phyloP scores from a whole-genome alignment of 2,329 filamentous ascomycete species.

The Chrysoporthe deuterocubensis region DNA sequence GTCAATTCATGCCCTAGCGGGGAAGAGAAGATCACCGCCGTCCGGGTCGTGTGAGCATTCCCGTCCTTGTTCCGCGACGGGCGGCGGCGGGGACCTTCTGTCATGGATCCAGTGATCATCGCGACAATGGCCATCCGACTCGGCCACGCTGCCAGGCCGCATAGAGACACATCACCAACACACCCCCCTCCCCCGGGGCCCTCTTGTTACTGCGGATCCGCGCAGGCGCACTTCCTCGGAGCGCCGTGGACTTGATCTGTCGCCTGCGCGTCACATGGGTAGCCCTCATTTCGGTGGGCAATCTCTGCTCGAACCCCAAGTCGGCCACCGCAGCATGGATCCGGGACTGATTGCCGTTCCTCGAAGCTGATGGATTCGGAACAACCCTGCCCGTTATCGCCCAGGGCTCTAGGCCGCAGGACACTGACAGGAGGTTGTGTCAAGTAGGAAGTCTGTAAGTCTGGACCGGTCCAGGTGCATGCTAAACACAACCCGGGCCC shows the following conservation, averaged over 20 bases:
- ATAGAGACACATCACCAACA: slow-evolving; percentile 4
- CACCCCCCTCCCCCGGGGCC: neutral
- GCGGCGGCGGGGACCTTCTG: slow-evolving; percentile 5
- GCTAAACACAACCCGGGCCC: neutral
- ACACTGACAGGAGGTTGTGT: neutral
- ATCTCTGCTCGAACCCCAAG: neutral
- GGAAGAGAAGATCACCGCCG: neutral
- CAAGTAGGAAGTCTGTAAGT: neutral
- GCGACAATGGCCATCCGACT: neutral
- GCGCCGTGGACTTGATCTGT: neutral
- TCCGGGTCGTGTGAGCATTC: neutral
- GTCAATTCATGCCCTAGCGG: neutral
- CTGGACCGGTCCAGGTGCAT: slow-evolving; percentile 5
- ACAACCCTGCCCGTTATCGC: neutral
- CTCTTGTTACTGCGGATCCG: neutral
- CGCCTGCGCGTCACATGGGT: neutral
- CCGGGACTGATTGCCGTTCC: neutral
- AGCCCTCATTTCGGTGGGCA: neutral
- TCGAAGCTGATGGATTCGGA: neutral
- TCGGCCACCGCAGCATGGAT: neutral
- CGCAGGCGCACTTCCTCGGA: neutral
- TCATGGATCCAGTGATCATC: slow-evolving; percentile 6
- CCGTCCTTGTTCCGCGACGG: neutral
- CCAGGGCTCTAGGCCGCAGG: neutral
- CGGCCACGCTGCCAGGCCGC: slow-evolving; percentile 1